These are phyloP conservation scores for Xylaria multiplex DNA, from an alignment of 2,329 filamentous ascomycete species.

Conservation along the genomic window DNA sequence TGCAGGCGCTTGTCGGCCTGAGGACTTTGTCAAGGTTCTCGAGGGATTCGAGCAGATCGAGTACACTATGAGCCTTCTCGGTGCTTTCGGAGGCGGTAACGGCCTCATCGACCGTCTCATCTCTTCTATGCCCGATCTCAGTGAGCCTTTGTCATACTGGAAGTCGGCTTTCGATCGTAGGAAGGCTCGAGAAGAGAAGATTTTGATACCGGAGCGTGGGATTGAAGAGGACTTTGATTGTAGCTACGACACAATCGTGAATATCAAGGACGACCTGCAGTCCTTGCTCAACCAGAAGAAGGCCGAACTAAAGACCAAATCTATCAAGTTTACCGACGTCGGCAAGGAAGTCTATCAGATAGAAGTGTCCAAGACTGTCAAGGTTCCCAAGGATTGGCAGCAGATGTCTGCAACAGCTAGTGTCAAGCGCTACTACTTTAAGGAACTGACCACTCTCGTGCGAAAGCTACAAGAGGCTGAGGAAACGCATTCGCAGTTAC, in stretches of 20 bases:
- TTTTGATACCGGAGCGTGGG: conserved; percentile 85
- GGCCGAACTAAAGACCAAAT: conserved; percentile 76
- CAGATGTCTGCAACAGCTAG: conserved; percentile 95
- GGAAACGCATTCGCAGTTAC: conserved; percentile 90
- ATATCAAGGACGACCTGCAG: conserved; percentile 78
- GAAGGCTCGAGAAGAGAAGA: conserved; percentile 80
- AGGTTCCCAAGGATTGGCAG: conserved; percentile 88
- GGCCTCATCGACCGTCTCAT: conserved; percentile 88
- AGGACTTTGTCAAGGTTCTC: conserved; percentile 92
- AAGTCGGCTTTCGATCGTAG: conserved; percentile 88
- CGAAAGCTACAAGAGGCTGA: conserved; percentile 92
- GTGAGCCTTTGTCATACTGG: conserved; percentile 81
- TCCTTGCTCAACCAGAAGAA: conserved; percentile 76
- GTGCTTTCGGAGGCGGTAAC: conserved; percentile 77
- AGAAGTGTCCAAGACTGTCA: conserved; percentile 84
- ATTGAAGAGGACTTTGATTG: conserved; percentile 93
- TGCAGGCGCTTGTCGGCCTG: conserved; percentile 86
- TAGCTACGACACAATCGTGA: conserved; percentile 79
- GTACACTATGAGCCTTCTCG: conserved; percentile 85
- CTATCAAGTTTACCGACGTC: conserved; percentile 81
- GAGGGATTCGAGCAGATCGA: conserved; percentile 99
- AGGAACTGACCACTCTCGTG: conserved; percentile 82
- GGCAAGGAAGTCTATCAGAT: conserved; percentile 98
- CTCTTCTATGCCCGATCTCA: conserved; percentile 84
- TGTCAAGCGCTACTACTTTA: conserved; percentile 94